phyloP scores from a whole-genome alignment of 148 eudicot species.

The Cornus florida region DNA sequence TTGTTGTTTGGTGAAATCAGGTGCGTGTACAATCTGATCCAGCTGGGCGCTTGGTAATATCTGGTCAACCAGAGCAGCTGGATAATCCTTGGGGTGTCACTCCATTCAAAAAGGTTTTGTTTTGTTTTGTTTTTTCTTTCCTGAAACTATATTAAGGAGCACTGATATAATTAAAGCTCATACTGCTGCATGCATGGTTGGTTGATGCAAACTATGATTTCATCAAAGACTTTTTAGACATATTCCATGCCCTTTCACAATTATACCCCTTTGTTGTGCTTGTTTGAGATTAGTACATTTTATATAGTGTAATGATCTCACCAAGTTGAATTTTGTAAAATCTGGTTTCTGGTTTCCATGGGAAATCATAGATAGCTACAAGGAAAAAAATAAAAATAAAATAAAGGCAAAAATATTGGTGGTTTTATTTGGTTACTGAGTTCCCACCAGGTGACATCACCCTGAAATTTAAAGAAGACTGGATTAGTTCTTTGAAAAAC shows the following conservation, averaged over 20 bases:
- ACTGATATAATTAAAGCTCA: neutral
- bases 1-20: conserved; percentile 34
- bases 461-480: neutral
- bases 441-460: neutral
- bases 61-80: conserved; percentile 60
- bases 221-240: neutral
- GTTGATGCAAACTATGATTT: neutral
- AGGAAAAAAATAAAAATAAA: neutral
- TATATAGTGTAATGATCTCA: neutral
- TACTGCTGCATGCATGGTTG: neutral
- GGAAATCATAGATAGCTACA: neutral
- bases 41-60: conserved; percentile 69
- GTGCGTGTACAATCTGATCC: conserved; percentile 76
- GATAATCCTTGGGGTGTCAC: conserved; percentile 78
- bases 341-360: neutral
- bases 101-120: conserved; percentile 58
- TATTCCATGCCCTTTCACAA: neutral
- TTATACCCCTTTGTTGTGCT: neutral
- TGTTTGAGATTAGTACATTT: neutral
- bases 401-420: neutral
- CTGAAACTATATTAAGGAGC: neutral
- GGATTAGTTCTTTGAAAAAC: neutral
- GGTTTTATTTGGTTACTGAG: neutral
- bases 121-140: neutral
- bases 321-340: neutral